Percentiles rank a stretch among this genome's conserved stretches.
Evolutionary conservation across 163 green algal genomes (phyloP).

Genomic region (Volvox carteri): DNA sequence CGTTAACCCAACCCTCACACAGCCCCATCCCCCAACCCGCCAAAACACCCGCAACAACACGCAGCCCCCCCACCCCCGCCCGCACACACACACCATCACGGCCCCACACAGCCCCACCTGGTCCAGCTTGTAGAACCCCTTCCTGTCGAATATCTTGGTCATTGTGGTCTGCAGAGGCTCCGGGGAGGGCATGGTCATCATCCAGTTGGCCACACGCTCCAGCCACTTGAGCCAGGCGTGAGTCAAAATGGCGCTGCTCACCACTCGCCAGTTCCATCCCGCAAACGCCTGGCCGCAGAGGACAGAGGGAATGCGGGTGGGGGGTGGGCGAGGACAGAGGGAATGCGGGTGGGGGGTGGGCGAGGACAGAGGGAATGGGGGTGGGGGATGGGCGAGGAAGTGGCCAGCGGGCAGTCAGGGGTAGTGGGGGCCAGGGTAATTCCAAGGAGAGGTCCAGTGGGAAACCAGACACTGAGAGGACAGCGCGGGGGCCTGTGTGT

Average conservation of each 20-base stretch:
- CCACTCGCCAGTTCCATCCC: slow-evolving; percentile 62
- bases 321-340: not conserved
- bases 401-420: no score
- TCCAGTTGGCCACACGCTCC: slow-evolving; percentile 67
- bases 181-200: slow-evolving; percentile 54
- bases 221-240: slow-evolving; percentile 56
- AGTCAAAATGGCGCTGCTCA: slow-evolving; percentile 55
- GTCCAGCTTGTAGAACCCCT: slow-evolving; percentile 42
- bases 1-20: no score
- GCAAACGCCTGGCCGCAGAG: slow-evolving; percentile 48
- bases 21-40: no score
- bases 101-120: not conserved
- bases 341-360: not conserved
- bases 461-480: no score
- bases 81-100: no score
- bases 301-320: not conserved
- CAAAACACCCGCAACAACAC: no score
- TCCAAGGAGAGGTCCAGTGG: no score
- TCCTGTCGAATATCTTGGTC: slow-evolving; percentile 55
- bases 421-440: no score
- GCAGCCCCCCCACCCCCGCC: no score
- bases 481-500: no score
- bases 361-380: not conserved
- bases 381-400: not conserved
- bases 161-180: slow-evolving; percentile 60